Base-by-base conservation (phyloP, 1,284 basidiomycete species). In the Abortiporus biennis region DNA sequence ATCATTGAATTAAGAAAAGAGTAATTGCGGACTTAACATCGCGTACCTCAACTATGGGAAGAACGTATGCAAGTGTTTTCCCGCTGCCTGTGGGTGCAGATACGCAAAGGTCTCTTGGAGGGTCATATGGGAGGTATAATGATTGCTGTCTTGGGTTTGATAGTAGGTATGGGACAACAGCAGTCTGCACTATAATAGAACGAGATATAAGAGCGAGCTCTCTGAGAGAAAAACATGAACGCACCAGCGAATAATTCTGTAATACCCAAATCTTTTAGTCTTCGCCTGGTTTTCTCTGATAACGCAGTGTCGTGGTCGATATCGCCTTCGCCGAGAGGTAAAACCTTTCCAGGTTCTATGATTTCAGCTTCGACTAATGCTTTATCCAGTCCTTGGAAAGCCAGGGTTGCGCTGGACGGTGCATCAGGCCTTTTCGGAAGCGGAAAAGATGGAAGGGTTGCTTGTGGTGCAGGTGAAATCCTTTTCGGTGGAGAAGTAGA, bases 81-180 rank as follows among this genome's bases (percentile, higher is more conserved):
- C 95, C 95, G 52, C 91, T 94, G 23, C 95, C 95, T 0, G 95
- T 99, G 0, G 96, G 96, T 1, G 96, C 96, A 4, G 92, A 96
- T n/a, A 96, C 89, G 54, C 94, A 95, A 6, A 94, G 74, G 62
- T 99, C 96, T 31, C 75, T 73, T 19, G 85, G 84, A 20, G 78
- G 74, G 40, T 77, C 62, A 52, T 80, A 84, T 1, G 88, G 84
- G 12, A 78, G 71, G 55, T 92, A 92, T 2, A 96, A 66, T 0
- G 71, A 62, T 36, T 65, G 62, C 45, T 68, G 58, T 8, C 46
- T 54, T 25, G 45, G 49, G 40, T 71, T 57, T 17, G 62, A 52
- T 15, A 92, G 72, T 3, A 96, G 67, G 51, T 89, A 80, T 0
- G 92, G 91, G 1, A 95, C 67, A 6, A 93, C 74, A 12, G 74